Conservation (phyloP, 192 early-diverging fungal species). For the Geranomyces michiganensis region DNA sequence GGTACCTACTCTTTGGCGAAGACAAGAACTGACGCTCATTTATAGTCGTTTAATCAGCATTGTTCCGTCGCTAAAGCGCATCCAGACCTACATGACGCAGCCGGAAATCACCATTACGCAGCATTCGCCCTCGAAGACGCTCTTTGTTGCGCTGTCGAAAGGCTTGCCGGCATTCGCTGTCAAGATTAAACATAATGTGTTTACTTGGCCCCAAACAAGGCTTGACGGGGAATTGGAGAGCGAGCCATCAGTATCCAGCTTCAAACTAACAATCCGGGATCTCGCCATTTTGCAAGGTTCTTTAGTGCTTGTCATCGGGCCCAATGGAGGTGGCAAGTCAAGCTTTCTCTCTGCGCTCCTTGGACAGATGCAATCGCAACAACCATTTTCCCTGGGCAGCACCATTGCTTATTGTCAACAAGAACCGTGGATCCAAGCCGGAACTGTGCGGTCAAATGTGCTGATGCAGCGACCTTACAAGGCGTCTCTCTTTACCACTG, state of each 20-base stretch:
- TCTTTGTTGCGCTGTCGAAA: no score
- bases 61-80: not conserved
- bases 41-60: not conserved
- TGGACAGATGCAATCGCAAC: conserved; percentile 53
- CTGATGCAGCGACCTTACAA: conserved; percentile 16
- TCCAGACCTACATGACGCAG: not conserved
- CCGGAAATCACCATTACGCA: conserved; percentile 50
- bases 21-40: no score
- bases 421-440: conserved; percentile 39
- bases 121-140: conserved; percentile 38
- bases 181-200: no score
- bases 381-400: conserved; percentile 40
- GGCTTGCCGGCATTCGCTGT: no score
- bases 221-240: not conserved
- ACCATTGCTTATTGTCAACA: conserved; percentile 50
- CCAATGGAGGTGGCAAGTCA: conserved; percentile 70
- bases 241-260: no score
- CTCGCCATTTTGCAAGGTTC: conserved; percentile 48
- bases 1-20: no score
- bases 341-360: conserved; percentile 61
- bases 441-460: conserved; percentile 41
- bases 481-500: no score
- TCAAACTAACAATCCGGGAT: conserved; percentile 52
- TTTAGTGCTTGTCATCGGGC: conserved; percentile 63
- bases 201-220: no score